A percentile compares a stretch with the other conserved stretches of the same genome.
Conservation (phyloP, 2,329 filamentous ascomycete genomes). For the Neospermospora avenae region DNA sequence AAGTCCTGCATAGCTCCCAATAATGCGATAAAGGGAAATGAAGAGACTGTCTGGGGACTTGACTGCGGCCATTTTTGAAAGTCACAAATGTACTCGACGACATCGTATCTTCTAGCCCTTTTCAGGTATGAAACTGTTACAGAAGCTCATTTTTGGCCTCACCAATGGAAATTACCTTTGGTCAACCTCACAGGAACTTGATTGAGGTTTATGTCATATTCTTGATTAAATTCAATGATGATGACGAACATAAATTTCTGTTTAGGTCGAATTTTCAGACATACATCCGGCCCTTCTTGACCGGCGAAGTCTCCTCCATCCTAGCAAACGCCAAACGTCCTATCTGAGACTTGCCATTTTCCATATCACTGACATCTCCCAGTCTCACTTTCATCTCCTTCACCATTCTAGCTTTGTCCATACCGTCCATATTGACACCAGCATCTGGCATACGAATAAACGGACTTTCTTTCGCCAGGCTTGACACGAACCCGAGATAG, state of each 20-base stretch:
- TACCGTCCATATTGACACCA: conserved; percentile 28
- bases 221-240: background rate
- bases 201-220: background rate
- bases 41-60: no score
- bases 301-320: conserved; percentile 22
- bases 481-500: conserved; percentile 24
- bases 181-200: no score
- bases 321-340: conserved; percentile 25
- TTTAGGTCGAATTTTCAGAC: conserved; percentile 6
- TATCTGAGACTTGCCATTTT: conserved; percentile 10
- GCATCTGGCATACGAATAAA: conserved; percentile 28
- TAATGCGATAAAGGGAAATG: no score
- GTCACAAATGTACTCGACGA: no score
- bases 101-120: no score
- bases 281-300: conserved; percentile 22
- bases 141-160: no score
- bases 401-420: conserved; percentile 27
- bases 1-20: no score
- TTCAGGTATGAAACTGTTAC: no score
- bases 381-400: conserved; percentile 27
- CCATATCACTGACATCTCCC: conserved; percentile 21
- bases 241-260: background rate
- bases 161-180: no score
- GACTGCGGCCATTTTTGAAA: no score
- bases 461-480: conserved; percentile 26